These are phyloP conservation scores for Setaria viridis DNA, from an alignment of 202 grass and related monocot species.

Conservation along the genomic window DNA sequence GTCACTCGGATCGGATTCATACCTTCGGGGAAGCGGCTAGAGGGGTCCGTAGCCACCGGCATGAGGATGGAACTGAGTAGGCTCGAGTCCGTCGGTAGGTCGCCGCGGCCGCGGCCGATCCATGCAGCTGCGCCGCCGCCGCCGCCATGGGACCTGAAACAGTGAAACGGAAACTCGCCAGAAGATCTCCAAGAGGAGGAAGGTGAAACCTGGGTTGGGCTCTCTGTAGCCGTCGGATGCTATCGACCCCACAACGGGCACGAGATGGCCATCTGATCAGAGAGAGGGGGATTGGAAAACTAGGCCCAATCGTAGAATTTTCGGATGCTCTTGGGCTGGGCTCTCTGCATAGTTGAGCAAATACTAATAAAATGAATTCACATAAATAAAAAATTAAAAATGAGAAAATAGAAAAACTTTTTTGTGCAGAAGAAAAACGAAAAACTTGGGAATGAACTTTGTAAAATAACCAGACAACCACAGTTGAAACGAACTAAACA, in stretches of 20 bases:
- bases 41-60: background rate
- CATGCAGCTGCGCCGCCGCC: constrained; percentile 51
- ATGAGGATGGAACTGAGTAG: background rate
- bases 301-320: background rate
- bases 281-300: background rate
- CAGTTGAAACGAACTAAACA: background rate
- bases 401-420: background rate
- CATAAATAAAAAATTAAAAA: background rate
- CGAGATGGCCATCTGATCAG: background rate
- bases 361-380: background rate
- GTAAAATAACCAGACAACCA: background rate
- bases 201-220: background rate
- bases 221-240: constrained; percentile 10
- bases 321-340: background rate
- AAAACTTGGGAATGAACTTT: background rate
- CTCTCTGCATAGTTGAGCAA: background rate
- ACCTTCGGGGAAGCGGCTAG: constrained; percentile 30
- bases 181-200: background rate
- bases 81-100: background rate
- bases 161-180: background rate
- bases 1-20: background rate
- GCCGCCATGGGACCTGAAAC: constrained; percentile 30
- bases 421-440: background rate
- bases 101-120: constrained; percentile 18
- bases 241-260: background rate